These are phyloP conservation scores for Chiua virens DNA, from an alignment of 768 basidiomycete species.

Conservation along the genomic window DNA sequence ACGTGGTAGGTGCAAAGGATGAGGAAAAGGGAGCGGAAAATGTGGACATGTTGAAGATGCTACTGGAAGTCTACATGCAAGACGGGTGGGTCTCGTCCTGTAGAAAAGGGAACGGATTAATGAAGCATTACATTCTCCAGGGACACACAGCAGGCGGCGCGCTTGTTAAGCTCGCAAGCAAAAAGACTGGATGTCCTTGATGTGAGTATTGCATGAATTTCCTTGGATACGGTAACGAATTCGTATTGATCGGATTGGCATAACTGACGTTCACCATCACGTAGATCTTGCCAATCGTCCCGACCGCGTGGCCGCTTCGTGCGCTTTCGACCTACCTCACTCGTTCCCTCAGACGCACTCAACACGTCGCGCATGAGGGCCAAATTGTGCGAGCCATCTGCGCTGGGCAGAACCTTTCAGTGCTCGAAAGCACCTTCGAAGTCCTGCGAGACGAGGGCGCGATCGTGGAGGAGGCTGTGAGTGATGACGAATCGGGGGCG, in stretches of 20 bases:
- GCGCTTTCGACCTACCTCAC: conserved; percentile 74
- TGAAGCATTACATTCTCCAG: conserved; percentile 33
- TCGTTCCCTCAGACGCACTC: conserved; percentile 72
- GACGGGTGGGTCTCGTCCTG: conserved; percentile 55
- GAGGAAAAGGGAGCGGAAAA: conserved; percentile 43
- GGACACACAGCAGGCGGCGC: conserved; percentile 57
- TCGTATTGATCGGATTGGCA: background rate
- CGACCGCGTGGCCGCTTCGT: conserved; percentile 72
- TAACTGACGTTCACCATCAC: conserved; percentile 1
- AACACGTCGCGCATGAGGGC: conserved; percentile 70
- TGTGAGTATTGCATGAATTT: conserved; percentile 45
- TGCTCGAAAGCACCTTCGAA: conserved; percentile 59
- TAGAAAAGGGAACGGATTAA: background rate
- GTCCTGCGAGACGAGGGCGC: conserved; percentile 63
- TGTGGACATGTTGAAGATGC: conserved; percentile 60
- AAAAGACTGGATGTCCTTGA: conserved; percentile 75
- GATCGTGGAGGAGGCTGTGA: conserved; percentile 61
- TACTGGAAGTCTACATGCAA: conserved; percentile 82
- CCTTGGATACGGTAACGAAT: background rate
- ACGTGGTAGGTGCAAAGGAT: conserved; percentile 41
- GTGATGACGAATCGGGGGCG: conserved; percentile 39
- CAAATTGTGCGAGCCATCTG: conserved; percentile 77
- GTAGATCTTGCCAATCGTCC: conserved; percentile 68
- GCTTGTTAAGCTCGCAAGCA: conserved; percentile 77
- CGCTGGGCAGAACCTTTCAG: conserved; percentile 77